Evolutionary conservation across 2,329 filamentous ascomycete genomes (phyloP), one percentile per base, ranked within the genome.

Genomic region (Alternaria angustiovoidea): DNA sequence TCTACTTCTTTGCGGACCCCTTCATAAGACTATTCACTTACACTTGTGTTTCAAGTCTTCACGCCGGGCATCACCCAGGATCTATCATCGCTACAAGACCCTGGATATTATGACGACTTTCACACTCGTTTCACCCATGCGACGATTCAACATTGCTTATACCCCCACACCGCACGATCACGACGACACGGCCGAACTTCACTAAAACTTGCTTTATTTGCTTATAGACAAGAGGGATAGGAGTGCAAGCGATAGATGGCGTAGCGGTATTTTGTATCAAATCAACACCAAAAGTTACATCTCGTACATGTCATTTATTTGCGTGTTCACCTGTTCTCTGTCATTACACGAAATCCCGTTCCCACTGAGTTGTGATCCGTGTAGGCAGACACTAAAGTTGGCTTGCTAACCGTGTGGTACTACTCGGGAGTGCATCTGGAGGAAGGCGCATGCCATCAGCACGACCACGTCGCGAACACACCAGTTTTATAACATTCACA

Each of bases 161-260:
- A 61, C 54, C 59, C 59, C 59, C 39, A 28, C 8, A 26, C 41
- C 22, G 18, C 48, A 36, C 30, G 30, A 46, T 44, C 18, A 61
- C 22, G 54, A 61, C 39, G 59, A 51, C 20, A 58, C 49, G 54
- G 28, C 54, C 16, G 26, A 2, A 51, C 12, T 24, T 47, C 30
- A 36, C 22, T 7, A 18, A 47, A n/a, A n/a, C 2, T n/a, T 49
- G 36, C 43, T 32, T 41, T 43, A 26, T 41, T 8, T 51, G 26
- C 24, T 46, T n/a, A 26, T 58, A 58, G 55, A 54, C 6, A 16
- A 41, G n/a, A 36, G 22, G 39, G 30, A 11, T 47, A n/a, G 18
- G 7, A 7, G 30, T 16, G 24, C 0, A 18, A 22, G 32, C 30
- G 30, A 24, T 38, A 44, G 18, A 44, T 32, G 47, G 41, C 38